Evolutionary conservation across 2,329 filamentous ascomycete genomes (phyloP), one percentile per base, ranked within the genome.

Genomic region (Arthrinium phaeospermum): DNA sequence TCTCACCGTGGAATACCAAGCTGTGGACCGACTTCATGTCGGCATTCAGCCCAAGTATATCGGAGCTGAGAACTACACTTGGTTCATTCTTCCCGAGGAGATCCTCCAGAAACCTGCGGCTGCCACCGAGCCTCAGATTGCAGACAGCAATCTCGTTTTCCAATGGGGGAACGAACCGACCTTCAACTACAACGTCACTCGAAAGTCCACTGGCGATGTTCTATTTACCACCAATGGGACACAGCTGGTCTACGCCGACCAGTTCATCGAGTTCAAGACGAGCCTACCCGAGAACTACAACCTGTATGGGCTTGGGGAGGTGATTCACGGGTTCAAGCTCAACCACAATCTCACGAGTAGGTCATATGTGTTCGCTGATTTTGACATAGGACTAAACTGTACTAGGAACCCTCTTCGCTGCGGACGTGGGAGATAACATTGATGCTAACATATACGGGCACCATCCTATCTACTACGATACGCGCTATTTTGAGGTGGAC

Each of bases 391-490:
- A 4, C 27, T 27, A 37, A 22, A 22, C 71, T 73, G 69, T 69
- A 27, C 27, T 72, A 85, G 84, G 84, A 47, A 85, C 85, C 0
- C 75, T 86, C 70, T 94, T 89, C 75, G 89, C 91, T 44, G 91
- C 91, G 22, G 93, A 95, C 81, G 87, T 87, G 44, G 92, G 88
- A 10, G 91, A 93, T 77, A 87, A 88, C 7, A 88, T 91, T 51
- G 90, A 91, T 53, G 80, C 84, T 16, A 95, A 95, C 76, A 85
- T 95, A 7, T 96, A 96, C 77, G 93, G 94, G 8, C 88, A 86
- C 53, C 94, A 96, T 76, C 92, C 94, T 0, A 90, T 95, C 78
- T 96, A 96, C 78, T 84, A 95, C 4, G 94, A 96, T 74, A 95
- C 93, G 1, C 87, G 93, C 72, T 96, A 95, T 81, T 94, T 91